phyloP scores from a whole-genome alignment of 2,329 filamentous ascomycete species.

The Xylaria sp. region DNA sequence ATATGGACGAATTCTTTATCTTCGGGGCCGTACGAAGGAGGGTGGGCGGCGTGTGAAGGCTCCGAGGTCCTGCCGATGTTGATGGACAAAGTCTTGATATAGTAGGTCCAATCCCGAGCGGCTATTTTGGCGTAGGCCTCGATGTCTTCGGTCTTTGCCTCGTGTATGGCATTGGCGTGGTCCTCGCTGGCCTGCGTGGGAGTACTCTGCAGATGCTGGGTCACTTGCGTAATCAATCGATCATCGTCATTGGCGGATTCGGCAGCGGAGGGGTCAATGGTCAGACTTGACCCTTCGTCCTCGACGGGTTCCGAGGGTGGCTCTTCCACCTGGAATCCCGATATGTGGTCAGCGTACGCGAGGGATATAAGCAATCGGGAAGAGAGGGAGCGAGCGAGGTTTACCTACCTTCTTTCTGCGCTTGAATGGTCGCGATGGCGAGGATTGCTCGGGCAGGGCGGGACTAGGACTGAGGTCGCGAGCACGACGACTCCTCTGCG shows the following conservation, averaged over 20 bases:
- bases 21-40: conserved; percentile 48
- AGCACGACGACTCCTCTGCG: conserved; percentile 40
- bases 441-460: conserved; percentile 52
- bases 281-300: conserved; percentile 47
- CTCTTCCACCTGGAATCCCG: conserved; percentile 42
- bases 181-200: conserved; percentile 63
- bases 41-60: conserved; percentile 45
- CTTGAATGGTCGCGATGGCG: conserved; percentile 64
- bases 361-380: conserved; percentile 4
- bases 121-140: conserved; percentile 82
- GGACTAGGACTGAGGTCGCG: conserved; percentile 37
- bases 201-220: conserved; percentile 51
- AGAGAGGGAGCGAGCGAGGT: conserved; percentile 17
- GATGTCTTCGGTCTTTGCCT: conserved; percentile 63
- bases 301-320: conserved; percentile 49
- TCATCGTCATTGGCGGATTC: conserved; percentile 52
- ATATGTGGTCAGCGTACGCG: conserved; percentile 13
- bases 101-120: conserved; percentile 82
- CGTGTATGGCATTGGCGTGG: conserved; percentile 66
- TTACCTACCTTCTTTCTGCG: conserved; percentile 62
- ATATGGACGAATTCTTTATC: conserved; percentile 71
- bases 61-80: conserved; percentile 75
- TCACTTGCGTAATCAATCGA: conserved; percentile 58
- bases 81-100: conserved; percentile 73
- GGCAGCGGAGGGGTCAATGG: conserved; percentile 44